Evolutionary conservation across 192 early-diverging fungal genomes (phyloP).

Genomic region (Coemansia sp.): DNA sequence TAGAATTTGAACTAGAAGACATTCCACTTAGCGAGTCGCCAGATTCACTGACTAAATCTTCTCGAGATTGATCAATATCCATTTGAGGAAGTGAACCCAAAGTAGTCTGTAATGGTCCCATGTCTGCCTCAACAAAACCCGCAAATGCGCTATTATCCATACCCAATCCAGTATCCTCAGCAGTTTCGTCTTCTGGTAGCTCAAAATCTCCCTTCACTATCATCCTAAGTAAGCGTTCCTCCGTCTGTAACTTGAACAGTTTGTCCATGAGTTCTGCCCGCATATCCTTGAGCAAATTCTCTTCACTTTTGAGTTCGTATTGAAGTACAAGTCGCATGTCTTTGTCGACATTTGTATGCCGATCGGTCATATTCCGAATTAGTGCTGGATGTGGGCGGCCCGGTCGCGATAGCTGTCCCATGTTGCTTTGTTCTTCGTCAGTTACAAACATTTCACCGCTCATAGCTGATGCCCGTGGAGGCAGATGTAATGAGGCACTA

Average conservation of each 20-base stretch:
- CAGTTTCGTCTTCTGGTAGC: slow-evolving; percentile 20
- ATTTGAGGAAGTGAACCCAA: slow-evolving; percentile 6
- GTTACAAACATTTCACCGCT: slow-evolving; percentile 4
- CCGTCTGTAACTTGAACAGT: slow-evolving; percentile 41
- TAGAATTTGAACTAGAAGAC: slow-evolving; percentile 36
- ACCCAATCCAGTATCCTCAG: slow-evolving; percentile 2
- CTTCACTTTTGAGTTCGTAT: slow-evolving; percentile 46
- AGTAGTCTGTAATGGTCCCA: background rate
- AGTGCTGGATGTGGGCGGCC: slow-evolving; percentile 24
- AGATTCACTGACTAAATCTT: slow-evolving; percentile 15
- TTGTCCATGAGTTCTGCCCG: slow-evolving; percentile 46
- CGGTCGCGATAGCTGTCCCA: background rate
- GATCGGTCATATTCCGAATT: slow-evolving; percentile 15
- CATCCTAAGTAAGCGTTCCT: slow-evolving; percentile 49
- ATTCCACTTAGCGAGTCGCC: slow-evolving; percentile 44
- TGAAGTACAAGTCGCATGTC: slow-evolving; percentile 54
- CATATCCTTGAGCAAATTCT: slow-evolving; percentile 42
- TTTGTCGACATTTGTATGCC: slow-evolving; percentile 5
- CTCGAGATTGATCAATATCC: slow-evolving; percentile 2
- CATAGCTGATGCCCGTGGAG: slow-evolving; percentile 19
- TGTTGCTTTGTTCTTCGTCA: background rate
- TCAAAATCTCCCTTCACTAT: slow-evolving; percentile 47
- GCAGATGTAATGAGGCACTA: slow-evolving; percentile 17
- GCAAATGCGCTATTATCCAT: slow-evolving; percentile 1
- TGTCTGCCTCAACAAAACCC: slow-evolving; percentile 10